Conservation (phyloP, 169 alveolate species). For the Hammondia hammondi region DNA sequence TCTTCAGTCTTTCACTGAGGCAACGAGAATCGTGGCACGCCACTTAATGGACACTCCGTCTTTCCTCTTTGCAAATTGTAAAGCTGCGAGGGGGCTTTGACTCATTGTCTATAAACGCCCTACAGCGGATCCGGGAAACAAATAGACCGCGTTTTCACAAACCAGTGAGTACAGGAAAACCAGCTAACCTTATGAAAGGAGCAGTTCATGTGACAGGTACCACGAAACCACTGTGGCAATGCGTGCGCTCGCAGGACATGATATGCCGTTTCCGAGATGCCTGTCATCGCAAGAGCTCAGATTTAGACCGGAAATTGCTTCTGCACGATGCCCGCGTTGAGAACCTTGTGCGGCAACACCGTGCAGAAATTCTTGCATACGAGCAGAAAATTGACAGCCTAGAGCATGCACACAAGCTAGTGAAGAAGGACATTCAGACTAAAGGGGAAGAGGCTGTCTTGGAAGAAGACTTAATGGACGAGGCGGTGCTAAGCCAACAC, state of each 20-base stretch:
- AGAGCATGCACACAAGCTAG: constrained; percentile 17
- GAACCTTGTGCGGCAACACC: background rate
- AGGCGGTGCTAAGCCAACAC: background rate
- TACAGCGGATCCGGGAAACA: too few species aligned
- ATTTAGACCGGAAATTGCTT: background rate
- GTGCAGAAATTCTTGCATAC: constrained; percentile 28
- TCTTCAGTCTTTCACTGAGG: too few species aligned
- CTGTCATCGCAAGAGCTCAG: background rate
- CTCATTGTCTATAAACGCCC: too few species aligned
- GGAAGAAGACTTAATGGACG: background rate
- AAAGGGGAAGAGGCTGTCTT: constrained; percentile 6
- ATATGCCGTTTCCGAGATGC: constrained; percentile 25
- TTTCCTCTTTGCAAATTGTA: too few species aligned
- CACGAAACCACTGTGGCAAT: background rate
- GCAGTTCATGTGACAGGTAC: background rate
- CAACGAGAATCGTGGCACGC: too few species aligned
- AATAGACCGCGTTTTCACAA: too few species aligned
- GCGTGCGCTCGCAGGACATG: background rate
- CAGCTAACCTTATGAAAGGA: too few species aligned
- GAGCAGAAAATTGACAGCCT: constrained; percentile 47
- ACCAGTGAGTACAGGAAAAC: too few species aligned
- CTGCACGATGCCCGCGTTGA: constrained; percentile 35
- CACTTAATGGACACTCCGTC: too few species aligned
- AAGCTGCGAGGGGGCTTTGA: too few species aligned
- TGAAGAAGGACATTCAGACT: constrained; percentile 15